Evolutionary conservation across 2,329 filamentous ascomycete genomes (phyloP), one percentile per base, ranked within the genome.

Genomic region (Epichloe glyceriae): DNA sequence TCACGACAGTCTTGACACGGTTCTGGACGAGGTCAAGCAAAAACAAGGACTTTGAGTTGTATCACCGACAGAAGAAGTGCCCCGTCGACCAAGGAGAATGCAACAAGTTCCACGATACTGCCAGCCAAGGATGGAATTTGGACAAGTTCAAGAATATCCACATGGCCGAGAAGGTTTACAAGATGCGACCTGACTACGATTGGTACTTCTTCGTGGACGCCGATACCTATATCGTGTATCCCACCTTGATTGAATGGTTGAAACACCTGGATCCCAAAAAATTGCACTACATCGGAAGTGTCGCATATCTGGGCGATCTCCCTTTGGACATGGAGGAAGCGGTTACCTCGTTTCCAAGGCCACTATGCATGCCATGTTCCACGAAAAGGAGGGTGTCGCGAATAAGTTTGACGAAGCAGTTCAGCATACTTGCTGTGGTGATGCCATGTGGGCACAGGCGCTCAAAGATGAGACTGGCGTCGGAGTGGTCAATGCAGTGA

Each of bases 91-190:
- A 73, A 44, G 69, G 71, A 42, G 70, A 68, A 49, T 73, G 74
- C 55, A 68, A 68, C 53, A 66, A 62, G 60, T 35, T 54, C 51
- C 51, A 56, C 49, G 50, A 61, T 46, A 51, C 52, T 6, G 54
- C 52, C 50, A 51, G 58, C 54, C 64, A 70, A 20, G 70, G 68
- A 1, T 81, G 77, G 78, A 68, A 66, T 17, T 61, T 82, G 39
- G 78, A 82, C 65, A 80, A 79, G 64, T 82, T 79, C 66, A 82
- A 82, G 63, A 80, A 79, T 60, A 66, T 79, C 44, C 77, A 79
- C 59, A 79, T 80, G 60, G 72, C 76, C 12, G 72, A 78, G 61
- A 76, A 78, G 63, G 62, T 73, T 0, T 80, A 72, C 56, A 58
- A 63, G 22, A 62, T 74, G 62, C 69, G 72, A 8, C 76, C 77